Base-by-base conservation (phyloP, 805 yeast genomes). In the Candida morakotiae region DNA sequence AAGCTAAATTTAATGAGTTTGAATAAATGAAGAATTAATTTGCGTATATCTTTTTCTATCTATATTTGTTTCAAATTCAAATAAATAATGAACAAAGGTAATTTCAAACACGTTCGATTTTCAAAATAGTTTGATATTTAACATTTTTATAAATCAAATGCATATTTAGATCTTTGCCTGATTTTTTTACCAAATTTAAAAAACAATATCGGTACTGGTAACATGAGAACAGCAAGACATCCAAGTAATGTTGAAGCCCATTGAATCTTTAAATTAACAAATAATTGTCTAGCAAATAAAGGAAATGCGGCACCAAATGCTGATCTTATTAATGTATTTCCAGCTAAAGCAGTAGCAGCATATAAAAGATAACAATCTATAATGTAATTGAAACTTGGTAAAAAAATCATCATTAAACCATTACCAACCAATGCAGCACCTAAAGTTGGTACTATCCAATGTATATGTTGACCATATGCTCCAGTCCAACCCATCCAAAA, bases 401-500 rank as follows among this genome's bases (percentile, higher is more conserved):
- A 76, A 66, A 80, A 80, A 34, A 77, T 71, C 31, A 71, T 62
- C 36, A 79, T 58, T 44, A 78, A 68, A 8, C 83, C 83, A 43
- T 49, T 45, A 16, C 69, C 70, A 36, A 58, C 44, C 31, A 52
- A 51, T 1, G 64, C 53, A 3, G 78, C 77, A 37, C 75, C 69
- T 15, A 73, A 47, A 7, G 66, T 64, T n/a, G 79, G 69, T 5
- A 79, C 83, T 31, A 79, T 81, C 91, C 91, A 88, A 54, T 82
- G 95, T 26, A 86, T 76, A n/a, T 60, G 60, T 24, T 80, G 59
- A 34, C 75, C 81, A 59, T 80, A 88, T 45, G 77, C 73, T 54
- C 95, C 96, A 8, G 91, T 67, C 96, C 96, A 88, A 40, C 85
- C 77, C 57, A 88, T 70, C 95, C 95, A 84, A 51, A 87, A 70